Evolutionary conservation across 2,329 filamentous ascomycete genomes (phyloP), one percentile per base, ranked within the genome.

Genomic region (Beauveria australis): DNA sequence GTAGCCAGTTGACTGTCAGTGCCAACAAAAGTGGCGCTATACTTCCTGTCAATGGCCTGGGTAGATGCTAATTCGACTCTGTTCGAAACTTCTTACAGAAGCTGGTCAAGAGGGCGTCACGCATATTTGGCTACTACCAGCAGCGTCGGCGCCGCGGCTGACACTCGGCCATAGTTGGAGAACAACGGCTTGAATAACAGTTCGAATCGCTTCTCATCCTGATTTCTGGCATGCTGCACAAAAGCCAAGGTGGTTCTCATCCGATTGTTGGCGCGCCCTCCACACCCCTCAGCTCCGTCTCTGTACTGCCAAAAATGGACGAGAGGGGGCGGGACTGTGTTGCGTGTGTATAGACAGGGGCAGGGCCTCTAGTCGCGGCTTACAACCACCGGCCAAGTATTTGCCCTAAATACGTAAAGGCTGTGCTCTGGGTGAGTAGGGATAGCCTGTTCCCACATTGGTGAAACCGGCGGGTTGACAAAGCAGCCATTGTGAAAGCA

Each of bases 231-330:
- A 12, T 49, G 44, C 24, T 57, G 37, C 28, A 47, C 26, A 48
- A 40, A 30, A 47, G 41, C 43, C 26, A 49, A 52, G 48, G 40
- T 44, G 56, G 52, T 59, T 53, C 56, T 59, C 56, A 41, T 59
- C 56, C 28, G 56, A 59, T 52, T 59, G 10, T 52, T 46, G 33
- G 44, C 24, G 8, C 30, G 22, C 33, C 56, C 24, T 51, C 56
- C 56, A 41, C 56, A 59, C 26, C 48, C 37, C 24, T 46, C 33
- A 30, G 19, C 40, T 44, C 56, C 24, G 18, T 2, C 5, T 37
- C 41, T 44, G n/a, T 3, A 44, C 52, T 55, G 10, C 53, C 53
- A 44, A 22, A 22, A 37, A 28, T 47, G 41, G 55, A 19, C 40
- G 28, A 47, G 55, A 59, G 30, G 55, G 47, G 55, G 56, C 56